Conservation (phyloP, 805 yeast genomes). For the Metschnikowia drakensbergensis region DNA sequence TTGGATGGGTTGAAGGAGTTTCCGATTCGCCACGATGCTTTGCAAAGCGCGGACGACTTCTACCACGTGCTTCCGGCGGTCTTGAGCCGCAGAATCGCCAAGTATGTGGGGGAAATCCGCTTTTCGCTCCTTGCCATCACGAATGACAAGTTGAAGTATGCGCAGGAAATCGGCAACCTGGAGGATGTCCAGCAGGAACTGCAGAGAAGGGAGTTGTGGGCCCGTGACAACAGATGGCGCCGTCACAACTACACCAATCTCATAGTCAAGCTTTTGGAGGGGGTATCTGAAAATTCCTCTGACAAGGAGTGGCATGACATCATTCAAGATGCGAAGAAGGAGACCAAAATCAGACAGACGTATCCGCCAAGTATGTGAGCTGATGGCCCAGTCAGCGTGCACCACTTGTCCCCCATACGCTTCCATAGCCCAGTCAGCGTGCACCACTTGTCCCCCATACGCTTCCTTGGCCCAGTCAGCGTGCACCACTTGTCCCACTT, state of each 20-base stretch:
- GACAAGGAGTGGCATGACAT: constrained; percentile 40
- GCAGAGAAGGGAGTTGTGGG: constrained; percentile 49
- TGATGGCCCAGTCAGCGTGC: no score
- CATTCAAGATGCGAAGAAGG: constrained; percentile 24
- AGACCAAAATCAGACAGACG: constrained; percentile 9
- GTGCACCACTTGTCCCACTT: no score
- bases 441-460: no score
- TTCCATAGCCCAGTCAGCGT: no score
- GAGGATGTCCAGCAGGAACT: constrained; percentile 37
- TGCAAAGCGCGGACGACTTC: constrained; percentile 40
- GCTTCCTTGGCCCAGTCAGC: no score
- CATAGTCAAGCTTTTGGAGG: constrained; percentile 43
- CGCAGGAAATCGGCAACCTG: constrained; percentile 37
- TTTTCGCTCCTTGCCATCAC: constrained; percentile 55
- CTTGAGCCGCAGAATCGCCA: constrained; percentile 43
- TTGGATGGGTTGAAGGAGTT: constrained; percentile 56
- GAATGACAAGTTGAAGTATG: constrained; percentile 43
- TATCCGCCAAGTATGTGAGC: not conserved
- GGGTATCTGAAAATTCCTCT: constrained; percentile 29
- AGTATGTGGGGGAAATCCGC: constrained; percentile 47
- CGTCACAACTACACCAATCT: constrained; percentile 52
- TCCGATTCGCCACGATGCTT: constrained; percentile 50
- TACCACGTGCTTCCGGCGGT: constrained; percentile 41
- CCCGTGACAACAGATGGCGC: constrained; percentile 50
- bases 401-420: no score